Evolutionary conservation across 768 basidiomycete species (phyloP).

Genomic region (Macrolepiota dolichaula): DNA sequence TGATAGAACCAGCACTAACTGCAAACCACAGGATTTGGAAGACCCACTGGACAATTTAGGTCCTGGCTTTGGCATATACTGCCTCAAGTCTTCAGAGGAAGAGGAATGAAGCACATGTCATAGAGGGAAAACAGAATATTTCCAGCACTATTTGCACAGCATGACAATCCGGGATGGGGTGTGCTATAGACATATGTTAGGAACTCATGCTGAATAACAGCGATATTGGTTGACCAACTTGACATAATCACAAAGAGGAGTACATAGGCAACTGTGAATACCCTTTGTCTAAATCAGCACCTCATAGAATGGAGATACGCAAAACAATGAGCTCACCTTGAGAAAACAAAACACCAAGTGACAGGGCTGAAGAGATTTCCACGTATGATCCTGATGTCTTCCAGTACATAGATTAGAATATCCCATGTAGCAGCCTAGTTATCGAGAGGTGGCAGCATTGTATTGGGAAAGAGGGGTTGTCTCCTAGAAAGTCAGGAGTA

Average conservation of each 20-base stretch:
- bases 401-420: constrained; percentile 22
- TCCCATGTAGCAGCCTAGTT: constrained; percentile 30
- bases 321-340: constrained; percentile 21
- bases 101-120: constrained; percentile 22
- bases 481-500: too few relatives aligned
- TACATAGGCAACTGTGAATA: too few relatives aligned
- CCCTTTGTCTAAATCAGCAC: neutral
- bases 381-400: constrained; percentile 22
- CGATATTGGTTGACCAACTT: constrained; percentile 15
- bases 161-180: constrained; percentile 19
- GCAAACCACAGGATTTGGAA: constrained; percentile 27
- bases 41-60: too few relatives aligned
- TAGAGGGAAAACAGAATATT: constrained; percentile 20
- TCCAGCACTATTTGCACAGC: constrained; percentile 19
- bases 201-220: neutral
- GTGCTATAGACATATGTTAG: constrained; percentile 10
- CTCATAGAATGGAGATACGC: neutral
- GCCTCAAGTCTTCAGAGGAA: constrained; percentile 30
- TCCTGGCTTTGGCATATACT: too few relatives aligned
- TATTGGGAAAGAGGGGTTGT: too few relatives aligned
- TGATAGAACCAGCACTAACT: constrained; percentile 21
- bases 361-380: constrained; percentile 19
- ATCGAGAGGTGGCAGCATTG: too few relatives aligned
- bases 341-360: constrained; percentile 24
- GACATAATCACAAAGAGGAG: constrained; percentile 22